These are phyloP conservation scores for Calonectria multiphialidica DNA, from an alignment of 2,329 filamentous ascomycete genomes.

Conservation along the genomic window DNA sequence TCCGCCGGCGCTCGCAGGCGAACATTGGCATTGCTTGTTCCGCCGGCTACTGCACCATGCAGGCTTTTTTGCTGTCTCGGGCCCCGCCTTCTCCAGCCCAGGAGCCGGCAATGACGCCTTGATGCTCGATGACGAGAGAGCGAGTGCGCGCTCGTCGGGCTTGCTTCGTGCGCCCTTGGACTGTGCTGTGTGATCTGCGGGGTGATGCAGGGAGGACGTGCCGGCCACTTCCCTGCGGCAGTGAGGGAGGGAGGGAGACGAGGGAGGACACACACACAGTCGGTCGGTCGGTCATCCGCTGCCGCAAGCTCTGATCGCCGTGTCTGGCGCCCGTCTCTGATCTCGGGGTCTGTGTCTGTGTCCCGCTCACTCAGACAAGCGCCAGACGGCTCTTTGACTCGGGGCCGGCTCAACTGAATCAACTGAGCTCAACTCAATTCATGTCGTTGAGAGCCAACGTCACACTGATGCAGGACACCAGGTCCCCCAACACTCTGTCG, in stretches of 20 bases:
- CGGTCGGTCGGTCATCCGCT: neutral
- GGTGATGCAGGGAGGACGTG: slow-evolving; percentile 14
- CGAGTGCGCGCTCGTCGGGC: neutral
- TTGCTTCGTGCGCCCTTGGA: neutral
- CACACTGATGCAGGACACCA: neutral
- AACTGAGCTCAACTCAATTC: neutral
- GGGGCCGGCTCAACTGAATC: neutral
- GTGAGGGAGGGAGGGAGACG: neutral
- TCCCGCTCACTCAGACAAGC: neutral
- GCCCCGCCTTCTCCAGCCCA: slow-evolving; percentile 14
- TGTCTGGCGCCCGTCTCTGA: neutral
- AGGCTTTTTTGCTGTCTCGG: slow-evolving; percentile 5
- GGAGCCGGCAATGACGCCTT: slow-evolving; percentile 10
- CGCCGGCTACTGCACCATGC: neutral
- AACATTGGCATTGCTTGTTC: neutral
- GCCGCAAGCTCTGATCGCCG: slow-evolving; percentile 1
- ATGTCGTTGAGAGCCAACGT: slow-evolving; percentile 3
- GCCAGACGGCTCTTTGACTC: neutral
- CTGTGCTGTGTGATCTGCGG: neutral
- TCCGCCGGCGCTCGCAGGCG: slow-evolving; percentile 2
- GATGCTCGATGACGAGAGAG: neutral
- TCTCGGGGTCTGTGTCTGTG: neutral
- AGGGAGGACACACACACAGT: neutral
- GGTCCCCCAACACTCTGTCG: slow-evolving; percentile 1
- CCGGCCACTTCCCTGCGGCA: neutral